A percentile compares a stretch with the other conserved stretches of the same genome.
Evolutionary conservation across 495 filamentous ascomycete genomes (phyloP).

Genomic region (Podospora anserina): DNA sequence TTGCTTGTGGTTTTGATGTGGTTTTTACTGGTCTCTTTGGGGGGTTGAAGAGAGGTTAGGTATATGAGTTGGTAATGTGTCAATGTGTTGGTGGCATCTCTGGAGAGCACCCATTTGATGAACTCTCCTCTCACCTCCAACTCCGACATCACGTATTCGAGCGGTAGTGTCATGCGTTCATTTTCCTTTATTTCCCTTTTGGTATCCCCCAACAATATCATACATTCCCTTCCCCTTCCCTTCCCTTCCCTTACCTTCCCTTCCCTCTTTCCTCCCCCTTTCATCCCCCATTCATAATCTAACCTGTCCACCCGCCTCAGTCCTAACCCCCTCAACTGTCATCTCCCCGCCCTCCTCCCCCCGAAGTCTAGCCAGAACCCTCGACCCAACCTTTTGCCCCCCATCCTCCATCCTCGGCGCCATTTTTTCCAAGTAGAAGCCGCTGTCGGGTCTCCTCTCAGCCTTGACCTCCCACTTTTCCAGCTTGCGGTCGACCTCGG

Average conservation of each 20-base stretch:
- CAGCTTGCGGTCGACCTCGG: conserved; percentile 71
- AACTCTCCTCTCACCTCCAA: too few species aligned
- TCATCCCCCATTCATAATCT: neutral
- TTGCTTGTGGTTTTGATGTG: too few species aligned
- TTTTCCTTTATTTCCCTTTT: neutral
- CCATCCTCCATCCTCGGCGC: conserved; percentile 2
- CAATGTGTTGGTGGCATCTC: too few species aligned
- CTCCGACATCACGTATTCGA: too few species aligned
- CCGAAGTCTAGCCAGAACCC: neutral
- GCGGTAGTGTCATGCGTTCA: neutral
- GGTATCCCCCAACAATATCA: neutral
- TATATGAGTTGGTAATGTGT: too few species aligned
- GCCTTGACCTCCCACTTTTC: conserved; percentile 69
- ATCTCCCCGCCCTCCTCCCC: conserved; percentile 11
- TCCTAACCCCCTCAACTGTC: neutral
- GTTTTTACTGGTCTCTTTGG: too few species aligned
- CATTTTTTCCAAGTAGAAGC: conserved; percentile 76
- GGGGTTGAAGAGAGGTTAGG: too few species aligned
- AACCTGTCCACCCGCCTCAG: neutral
- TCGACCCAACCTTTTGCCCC: neutral
- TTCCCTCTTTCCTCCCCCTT: neutral
- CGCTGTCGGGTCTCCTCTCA: conserved; percentile 73
- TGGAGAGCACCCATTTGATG: too few species aligned
- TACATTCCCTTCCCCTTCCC: neutral
- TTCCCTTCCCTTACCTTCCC: neutral